A percentile compares a stretch with the other conserved stretches of the same genome.
Conservation (phyloP, 1,284 basidiomycete genomes). For the Boletus holoroseus region DNA sequence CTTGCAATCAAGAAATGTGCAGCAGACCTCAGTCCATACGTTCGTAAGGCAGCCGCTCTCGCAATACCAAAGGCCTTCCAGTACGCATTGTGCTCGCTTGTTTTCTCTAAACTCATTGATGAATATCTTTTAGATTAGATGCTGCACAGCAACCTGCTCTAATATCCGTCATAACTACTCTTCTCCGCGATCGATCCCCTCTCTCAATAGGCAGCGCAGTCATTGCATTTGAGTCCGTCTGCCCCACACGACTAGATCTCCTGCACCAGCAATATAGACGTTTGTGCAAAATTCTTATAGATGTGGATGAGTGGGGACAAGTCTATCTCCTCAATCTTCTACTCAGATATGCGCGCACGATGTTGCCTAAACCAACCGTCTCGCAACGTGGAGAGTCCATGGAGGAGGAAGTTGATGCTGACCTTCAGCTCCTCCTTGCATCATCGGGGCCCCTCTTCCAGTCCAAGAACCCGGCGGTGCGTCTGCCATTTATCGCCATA, state of each 20-base stretch:
- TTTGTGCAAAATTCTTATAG: constrained; percentile 77
- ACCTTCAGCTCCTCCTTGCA: constrained; percentile 73
- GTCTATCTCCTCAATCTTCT: constrained; percentile 76
- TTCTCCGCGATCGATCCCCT: constrained; percentile 81
- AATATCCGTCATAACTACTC: constrained; percentile 66
- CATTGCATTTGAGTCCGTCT: constrained; percentile 79
- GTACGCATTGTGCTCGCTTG: constrained; percentile 41
- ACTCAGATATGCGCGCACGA: constrained; percentile 75
- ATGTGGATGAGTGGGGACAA: constrained; percentile 97
- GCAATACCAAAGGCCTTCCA: constrained; percentile 84
- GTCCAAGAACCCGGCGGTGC: constrained; percentile 80
- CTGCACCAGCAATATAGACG: constrained; percentile 86
- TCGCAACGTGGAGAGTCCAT: constrained; percentile 28
- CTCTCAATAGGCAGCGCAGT: constrained; percentile 85
- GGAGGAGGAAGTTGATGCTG: constrained; percentile 58
- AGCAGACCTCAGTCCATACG: constrained; percentile 87
- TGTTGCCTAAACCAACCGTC: constrained; percentile 69
- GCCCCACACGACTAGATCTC: constrained; percentile 79
- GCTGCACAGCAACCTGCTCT: constrained; percentile 64
- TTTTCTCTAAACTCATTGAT: neutral
- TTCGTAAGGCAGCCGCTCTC: constrained; percentile 86
- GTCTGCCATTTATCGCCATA: constrained; percentile 18
- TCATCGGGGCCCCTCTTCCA: constrained; percentile 74
- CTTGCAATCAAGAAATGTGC: constrained; percentile 89
- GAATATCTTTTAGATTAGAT: constrained; percentile 57